Evolutionary conservation across 2,329 filamentous ascomycete genomes (phyloP).

Genomic region (Fusarium sp.): DNA sequence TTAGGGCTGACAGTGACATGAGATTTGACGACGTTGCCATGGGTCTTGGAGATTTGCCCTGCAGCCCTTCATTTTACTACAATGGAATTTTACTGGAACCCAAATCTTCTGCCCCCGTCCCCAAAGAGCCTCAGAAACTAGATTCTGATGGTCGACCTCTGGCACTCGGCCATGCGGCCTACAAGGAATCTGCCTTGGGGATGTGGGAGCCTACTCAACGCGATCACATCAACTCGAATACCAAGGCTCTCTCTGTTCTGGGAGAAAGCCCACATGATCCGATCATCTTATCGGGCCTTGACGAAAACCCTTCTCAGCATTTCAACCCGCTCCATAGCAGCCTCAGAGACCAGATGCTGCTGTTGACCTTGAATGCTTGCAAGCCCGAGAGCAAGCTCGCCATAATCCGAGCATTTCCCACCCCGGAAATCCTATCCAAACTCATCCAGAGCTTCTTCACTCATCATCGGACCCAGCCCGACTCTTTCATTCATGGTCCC

Average conservation of each 20-base stretch:
- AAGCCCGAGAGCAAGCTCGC: slow-evolving; percentile 21
- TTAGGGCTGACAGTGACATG: slow-evolving; percentile 6
- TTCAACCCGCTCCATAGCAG: slow-evolving; percentile 13
- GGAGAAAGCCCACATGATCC: slow-evolving; percentile 22
- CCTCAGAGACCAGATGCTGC: slow-evolving; percentile 26
- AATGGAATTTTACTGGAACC: not conserved
- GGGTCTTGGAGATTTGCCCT: slow-evolving; percentile 2
- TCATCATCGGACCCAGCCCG: slow-evolving; percentile 23
- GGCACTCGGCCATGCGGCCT: slow-evolving; percentile 26
- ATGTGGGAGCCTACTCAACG: slow-evolving; percentile 27
- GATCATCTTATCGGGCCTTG: slow-evolving; percentile 4
- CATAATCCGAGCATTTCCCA: slow-evolving; percentile 32
- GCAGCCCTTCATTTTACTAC: slow-evolving; percentile 5
- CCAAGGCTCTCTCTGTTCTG: slow-evolving; percentile 27
- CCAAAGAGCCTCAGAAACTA: slow-evolving; percentile 5
- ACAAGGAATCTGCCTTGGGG: slow-evolving; percentile 26
- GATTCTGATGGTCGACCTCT: slow-evolving; percentile 12
- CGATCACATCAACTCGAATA: slow-evolving; percentile 22
- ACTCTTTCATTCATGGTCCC: slow-evolving; percentile 25
- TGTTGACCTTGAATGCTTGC: slow-evolving; percentile 29
- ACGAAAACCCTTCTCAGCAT: slow-evolving; percentile 14
- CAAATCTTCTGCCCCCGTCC: not conserved
- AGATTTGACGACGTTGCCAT: slow-evolving; percentile 8
- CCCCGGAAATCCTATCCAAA: slow-evolving; percentile 20
- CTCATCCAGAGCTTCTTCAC: slow-evolving; percentile 30